Evolutionary conservation across 1,284 basidiomycete genomes (phyloP).

Genomic region (Papiliotrema laurentii): DNA sequence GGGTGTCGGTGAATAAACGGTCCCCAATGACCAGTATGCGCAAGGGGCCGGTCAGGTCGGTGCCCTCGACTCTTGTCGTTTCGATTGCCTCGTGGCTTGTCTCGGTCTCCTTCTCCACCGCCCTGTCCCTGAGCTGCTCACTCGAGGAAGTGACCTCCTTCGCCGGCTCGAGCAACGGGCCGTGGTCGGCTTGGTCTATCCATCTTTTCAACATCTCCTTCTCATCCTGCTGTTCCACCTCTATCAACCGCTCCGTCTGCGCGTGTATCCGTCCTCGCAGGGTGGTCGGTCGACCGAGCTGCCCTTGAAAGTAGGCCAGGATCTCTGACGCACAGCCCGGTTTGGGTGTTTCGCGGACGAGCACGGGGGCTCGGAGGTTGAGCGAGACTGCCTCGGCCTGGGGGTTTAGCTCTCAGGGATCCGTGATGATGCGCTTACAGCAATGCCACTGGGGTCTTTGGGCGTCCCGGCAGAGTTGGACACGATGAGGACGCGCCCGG

Average conservation of each 20-base stretch:
- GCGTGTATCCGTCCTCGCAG: constrained; percentile 8
- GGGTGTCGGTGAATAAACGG: constrained; percentile 82
- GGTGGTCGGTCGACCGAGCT: constrained; percentile 22
- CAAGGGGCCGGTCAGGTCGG: constrained; percentile 46
- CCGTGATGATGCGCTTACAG: constrained; percentile 57
- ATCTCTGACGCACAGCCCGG: constrained; percentile 70
- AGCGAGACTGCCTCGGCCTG: constrained; percentile 81
- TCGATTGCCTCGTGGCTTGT: background rate
- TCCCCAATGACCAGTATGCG: constrained; percentile 78
- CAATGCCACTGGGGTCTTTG: constrained; percentile 71
- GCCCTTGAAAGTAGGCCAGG: constrained; percentile 55
- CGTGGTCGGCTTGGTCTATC: constrained; percentile 20
- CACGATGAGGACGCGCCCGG: constrained; percentile 78
- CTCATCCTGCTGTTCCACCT: constrained; percentile 20
- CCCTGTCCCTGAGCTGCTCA: background rate
- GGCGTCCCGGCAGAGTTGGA: constrained; percentile 87
- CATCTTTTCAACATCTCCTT: constrained; percentile 23
- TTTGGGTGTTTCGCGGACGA: constrained; percentile 71
- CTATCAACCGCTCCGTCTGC: background rate
- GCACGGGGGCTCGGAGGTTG: constrained; percentile 72
- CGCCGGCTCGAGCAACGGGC: constrained; percentile 32
- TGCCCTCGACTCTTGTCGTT: background rate
- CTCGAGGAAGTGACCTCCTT: background rate
- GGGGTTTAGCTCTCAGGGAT: constrained; percentile 2
- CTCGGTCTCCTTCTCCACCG: constrained; percentile 9